Base-by-base conservation (phyloP, 768 basidiomycete genomes). In the Phaeotremella fagi region DNA sequence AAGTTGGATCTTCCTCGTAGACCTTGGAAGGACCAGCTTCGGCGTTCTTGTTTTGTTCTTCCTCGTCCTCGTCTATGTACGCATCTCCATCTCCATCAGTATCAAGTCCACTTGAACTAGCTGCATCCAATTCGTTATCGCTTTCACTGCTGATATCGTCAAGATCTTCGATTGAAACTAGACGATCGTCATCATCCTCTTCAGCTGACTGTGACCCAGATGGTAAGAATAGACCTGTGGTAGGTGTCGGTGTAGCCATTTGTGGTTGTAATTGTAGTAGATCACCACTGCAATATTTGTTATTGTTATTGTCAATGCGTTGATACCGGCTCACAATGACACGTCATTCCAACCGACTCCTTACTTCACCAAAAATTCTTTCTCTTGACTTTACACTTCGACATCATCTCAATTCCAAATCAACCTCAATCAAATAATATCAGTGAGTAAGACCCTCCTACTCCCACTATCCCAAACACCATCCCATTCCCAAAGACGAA, bases 1-100 rank as follows among this genome's bases (percentile, higher is more conserved):
- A 58, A 5, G 50, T 51, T 1, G 47, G 51, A 49, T 58, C 56
- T 28, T 58, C 56, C 11, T 33, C 44, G 29, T 50, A 16, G 6
- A 12, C n/a, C 27, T 36, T 38, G 7, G 55, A 57, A 12, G 55
- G 50, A 23, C 50, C 55, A 25, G 50, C 50, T 45, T n/a, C n/a
- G 37, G 37, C 22, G 25, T 16, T 55, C 37, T 24, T n/a, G 43
- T 26, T 50, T 18, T 24, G 26, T 18, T 48, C 27, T 49, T 50
- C 33, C 15, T 45, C 37, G 38, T 27, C 23, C 29, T 48, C 33
- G 38, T 56, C 44, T 9, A 45, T 41, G 20, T 38, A 38, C 16
- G 27, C 55, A 33, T 33, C 31, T 33, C 51, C 55, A 18, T 52
- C 41, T 6, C 24, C 26, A 20, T 43, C 51, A 41, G 45, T 50